Evolutionary conservation across 2,329 filamentous ascomycete species (phyloP), one percentile per base, ranked within the genome.

Genomic region (Cyphellophora europaea): DNA sequence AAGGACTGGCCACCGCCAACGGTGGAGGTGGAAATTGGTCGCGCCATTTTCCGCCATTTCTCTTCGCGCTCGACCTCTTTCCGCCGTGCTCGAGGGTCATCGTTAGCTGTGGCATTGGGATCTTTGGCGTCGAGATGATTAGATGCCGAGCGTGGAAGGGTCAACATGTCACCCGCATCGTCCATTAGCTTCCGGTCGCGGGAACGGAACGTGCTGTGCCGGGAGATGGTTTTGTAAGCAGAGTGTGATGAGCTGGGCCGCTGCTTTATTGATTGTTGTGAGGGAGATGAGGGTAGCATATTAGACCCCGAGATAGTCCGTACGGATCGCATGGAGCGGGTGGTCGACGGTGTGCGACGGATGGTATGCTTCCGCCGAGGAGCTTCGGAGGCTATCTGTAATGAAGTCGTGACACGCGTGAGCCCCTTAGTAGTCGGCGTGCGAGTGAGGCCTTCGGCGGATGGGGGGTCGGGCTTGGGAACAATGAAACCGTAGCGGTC

Each of bases 41-140:
- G 66, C 11, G 75, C 77, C 77, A 82, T 82, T 49, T 71, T 76
- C 13, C 70, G 69, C 77, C 77, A 82, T 48, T 80, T 80, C 38
- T 77, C 72, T 47, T 79, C 74, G 19, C 76, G 63, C 35, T 67
- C 56, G 57, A 73, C 71, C 51, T 80, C 76, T 43, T 75, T 76
- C 37, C 66, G 36, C n/a, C 44, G 40, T 4, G 44, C 44, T 16
- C 44, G 37, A 5, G 42, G 33, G 11, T 47, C 37, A 13, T 44
- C 41, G 25, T 40, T 36, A 53, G 41, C 44, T 17, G 71, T 58
- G 28, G 65, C 64, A 15, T 62, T 59, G 11, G 71, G 53, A 3
- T 69, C 65, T 4, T 63, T 65, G 2, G 74, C n/a, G 8, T 8
- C 8, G 8, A 25, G n/a, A n/a, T n/a, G n/a, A 25, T 25, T 25